These are phyloP conservation scores for Phytopythium chamaehyphon DNA, from an alignment of 352 stramenopile species.

Conservation along the genomic window DNA sequence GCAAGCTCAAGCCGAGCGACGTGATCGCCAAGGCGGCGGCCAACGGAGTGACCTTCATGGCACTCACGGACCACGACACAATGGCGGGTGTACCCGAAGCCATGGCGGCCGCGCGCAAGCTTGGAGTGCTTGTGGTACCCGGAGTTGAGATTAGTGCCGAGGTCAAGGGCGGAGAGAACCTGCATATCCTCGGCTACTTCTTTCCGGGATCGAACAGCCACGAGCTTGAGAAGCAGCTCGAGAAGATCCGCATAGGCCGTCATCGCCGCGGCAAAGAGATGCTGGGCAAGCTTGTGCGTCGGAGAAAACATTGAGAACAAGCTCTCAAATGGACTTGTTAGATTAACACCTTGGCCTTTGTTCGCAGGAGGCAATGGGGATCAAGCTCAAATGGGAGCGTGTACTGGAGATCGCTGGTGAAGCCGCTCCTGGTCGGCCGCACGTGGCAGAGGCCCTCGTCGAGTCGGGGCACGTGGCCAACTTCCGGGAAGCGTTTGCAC, in stretches of 20 bases:
- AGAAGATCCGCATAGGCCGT: conserved; percentile 73
- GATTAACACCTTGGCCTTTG: too few relatives aligned
- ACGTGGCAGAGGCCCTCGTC: conserved; percentile 77
- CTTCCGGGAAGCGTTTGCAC: conserved; percentile 77
- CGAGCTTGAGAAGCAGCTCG: conserved; percentile 65
- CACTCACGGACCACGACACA: conserved; percentile 83
- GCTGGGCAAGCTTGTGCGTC: conserved; percentile 74
- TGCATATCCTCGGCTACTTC: conserved; percentile 87
- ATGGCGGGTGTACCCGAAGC: conserved; percentile 79
- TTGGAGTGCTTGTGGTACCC: conserved; percentile 71
- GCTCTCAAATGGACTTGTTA: too few relatives aligned
- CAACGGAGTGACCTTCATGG: conserved; percentile 82
- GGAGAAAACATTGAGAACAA: too few relatives aligned
- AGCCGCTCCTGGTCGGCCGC: conserved; percentile 68
- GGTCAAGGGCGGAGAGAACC: conserved; percentile 77
- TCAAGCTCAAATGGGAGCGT: conserved; percentile 76
- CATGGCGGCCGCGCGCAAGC: conserved; percentile 53
- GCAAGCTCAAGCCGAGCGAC: conserved; percentile 66
- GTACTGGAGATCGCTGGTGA: conserved; percentile 82
- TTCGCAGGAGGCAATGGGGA: conserved; percentile 76
- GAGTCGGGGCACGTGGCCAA: conserved; percentile 69
- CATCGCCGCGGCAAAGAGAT: conserved; percentile 83
- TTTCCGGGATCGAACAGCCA: conserved; percentile 72
- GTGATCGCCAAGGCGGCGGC: conserved; percentile 73
- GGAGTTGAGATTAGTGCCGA: conserved; percentile 86